These are phyloP conservation scores for Sicyos baderoa DNA, from an alignment of 306 rosid species.

Conservation along the genomic window DNA sequence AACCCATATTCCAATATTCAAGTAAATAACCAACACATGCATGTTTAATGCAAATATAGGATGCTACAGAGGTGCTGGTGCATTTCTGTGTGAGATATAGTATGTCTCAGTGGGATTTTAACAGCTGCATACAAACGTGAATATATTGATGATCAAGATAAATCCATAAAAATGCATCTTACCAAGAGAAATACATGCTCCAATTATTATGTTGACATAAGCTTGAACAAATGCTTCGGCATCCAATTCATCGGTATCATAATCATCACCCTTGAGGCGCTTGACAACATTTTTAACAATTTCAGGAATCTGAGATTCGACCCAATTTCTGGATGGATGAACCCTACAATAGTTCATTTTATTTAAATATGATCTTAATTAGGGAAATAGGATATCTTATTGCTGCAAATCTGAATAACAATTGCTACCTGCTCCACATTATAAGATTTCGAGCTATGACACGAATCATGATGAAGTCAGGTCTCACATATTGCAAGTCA, in stretches of 20 bases:
- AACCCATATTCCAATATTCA: no score
- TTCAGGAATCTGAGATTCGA: slow-evolving; percentile 84
- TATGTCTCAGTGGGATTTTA: background rate
- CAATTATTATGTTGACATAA: slow-evolving; percentile 82
- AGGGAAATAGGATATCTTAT: slow-evolving; percentile 21
- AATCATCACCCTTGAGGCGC: slow-evolving; percentile 53
- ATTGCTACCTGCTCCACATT: slow-evolving; percentile 89
- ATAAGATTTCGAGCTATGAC: slow-evolving; percentile 88
- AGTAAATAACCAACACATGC: no score
- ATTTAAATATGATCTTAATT: slow-evolving; percentile 26
- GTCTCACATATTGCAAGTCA: slow-evolving; percentile 93
- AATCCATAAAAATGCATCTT: slow-evolving; percentile 28
- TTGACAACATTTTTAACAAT: slow-evolving; percentile 53
- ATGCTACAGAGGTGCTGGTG: background rate
- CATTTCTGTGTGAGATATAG: background rate
- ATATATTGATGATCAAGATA: slow-evolving; percentile 9
- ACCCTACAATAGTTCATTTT: slow-evolving; percentile 43
- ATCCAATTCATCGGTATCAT: slow-evolving; percentile 71
- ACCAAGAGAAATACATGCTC: slow-evolving; percentile 94
- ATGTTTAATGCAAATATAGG: background rate
- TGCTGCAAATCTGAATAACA: slow-evolving; percentile 20
- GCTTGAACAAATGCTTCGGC: slow-evolving; percentile 86
- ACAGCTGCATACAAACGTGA: background rate
- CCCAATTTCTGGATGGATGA: slow-evolving; percentile 86
- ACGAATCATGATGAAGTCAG: slow-evolving; percentile 95